Evolutionary conservation across 2,329 filamentous ascomycete species (phyloP).

Genomic region (Gnomoniopsis smithogilvyi): DNA sequence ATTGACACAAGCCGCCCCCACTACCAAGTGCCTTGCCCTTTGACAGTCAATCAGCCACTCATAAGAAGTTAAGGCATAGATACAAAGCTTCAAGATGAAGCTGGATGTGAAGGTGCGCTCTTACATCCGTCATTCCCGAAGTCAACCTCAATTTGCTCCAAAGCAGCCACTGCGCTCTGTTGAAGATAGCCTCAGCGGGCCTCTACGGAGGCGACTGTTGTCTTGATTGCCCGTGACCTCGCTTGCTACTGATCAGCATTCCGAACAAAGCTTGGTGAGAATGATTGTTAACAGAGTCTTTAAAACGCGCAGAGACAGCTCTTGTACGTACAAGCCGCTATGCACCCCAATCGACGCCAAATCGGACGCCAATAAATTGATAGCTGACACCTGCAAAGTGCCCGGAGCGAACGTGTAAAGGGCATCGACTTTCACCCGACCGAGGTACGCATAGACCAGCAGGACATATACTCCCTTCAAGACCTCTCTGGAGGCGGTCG

Average conservation of each 20-base stretch:
- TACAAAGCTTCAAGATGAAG: constrained; percentile 24
- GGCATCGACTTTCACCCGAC: constrained; percentile 95
- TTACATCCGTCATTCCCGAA: background rate
- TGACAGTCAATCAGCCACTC: constrained; percentile 2
- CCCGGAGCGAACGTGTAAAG: constrained; percentile 93
- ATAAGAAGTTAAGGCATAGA: background rate
- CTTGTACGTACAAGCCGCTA: constrained; percentile 36
- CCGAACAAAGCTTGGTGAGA: background rate
- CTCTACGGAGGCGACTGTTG: background rate
- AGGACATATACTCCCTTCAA: constrained; percentile 1
- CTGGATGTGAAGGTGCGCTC: constrained; percentile 22
- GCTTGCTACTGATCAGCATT: background rate
- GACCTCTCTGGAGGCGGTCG: background rate
- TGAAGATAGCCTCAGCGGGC: background rate
- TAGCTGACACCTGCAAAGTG: constrained; percentile 30
- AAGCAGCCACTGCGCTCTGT: background rate
- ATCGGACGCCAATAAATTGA: background rate
- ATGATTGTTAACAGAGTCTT: constrained; percentile 29
- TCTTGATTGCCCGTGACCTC: background rate
- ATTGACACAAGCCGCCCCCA: constrained; percentile 1
- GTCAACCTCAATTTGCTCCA: background rate
- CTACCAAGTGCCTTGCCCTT: background rate
- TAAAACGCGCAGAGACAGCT: constrained; percentile 64
- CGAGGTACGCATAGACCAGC: constrained; percentile 77
- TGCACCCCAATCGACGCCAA: background rate